phyloP scores from a whole-genome alignment of 345 rosid genomes.

The Gossypium rotundifolium region DNA sequence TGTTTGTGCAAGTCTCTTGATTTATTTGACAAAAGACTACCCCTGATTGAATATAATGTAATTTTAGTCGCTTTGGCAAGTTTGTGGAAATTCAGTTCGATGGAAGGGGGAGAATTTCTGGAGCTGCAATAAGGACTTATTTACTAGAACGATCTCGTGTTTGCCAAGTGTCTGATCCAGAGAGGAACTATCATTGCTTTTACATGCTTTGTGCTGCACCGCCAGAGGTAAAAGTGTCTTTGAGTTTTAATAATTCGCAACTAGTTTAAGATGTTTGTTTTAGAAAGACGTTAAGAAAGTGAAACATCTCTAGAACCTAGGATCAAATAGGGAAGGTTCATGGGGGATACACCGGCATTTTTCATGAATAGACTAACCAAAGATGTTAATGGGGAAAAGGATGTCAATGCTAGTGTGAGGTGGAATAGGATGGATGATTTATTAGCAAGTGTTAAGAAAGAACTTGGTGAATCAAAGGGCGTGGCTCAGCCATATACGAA shows the following conservation, averaged over 20 bases:
- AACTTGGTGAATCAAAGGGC: too few species aligned
- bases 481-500: too few species aligned
- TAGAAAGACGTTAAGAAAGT: background rate
- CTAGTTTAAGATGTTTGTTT: background rate
- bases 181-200: slow-evolving; percentile 97
- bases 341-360: too few species aligned
- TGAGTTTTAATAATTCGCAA: background rate
- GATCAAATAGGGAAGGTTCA: too few species aligned
- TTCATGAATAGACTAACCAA: too few species aligned
- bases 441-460: too few species aligned
- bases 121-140: slow-evolving; percentile 97
- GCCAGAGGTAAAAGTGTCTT: slow-evolving; percentile 40
- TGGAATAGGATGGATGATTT: too few species aligned
- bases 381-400: too few species aligned
- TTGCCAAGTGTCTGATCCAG: slow-evolving; percentile 98
- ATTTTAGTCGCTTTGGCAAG: slow-evolving; percentile 93
- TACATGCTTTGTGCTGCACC: slow-evolving; percentile 99
- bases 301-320: too few species aligned
- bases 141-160: slow-evolving; percentile 93
- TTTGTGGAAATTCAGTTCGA: slow-evolving; percentile 97
- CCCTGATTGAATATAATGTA: slow-evolving; percentile 14
- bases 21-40: slow-evolving; percentile 15
- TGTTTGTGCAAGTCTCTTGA: slow-evolving; percentile 3
- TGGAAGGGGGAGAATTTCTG: slow-evolving; percentile 75
- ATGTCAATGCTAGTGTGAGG: too few species aligned